These are phyloP conservation scores for Globisporangium spinosum DNA, from an alignment of 352 stramenopile species.

Conservation along the genomic window DNA sequence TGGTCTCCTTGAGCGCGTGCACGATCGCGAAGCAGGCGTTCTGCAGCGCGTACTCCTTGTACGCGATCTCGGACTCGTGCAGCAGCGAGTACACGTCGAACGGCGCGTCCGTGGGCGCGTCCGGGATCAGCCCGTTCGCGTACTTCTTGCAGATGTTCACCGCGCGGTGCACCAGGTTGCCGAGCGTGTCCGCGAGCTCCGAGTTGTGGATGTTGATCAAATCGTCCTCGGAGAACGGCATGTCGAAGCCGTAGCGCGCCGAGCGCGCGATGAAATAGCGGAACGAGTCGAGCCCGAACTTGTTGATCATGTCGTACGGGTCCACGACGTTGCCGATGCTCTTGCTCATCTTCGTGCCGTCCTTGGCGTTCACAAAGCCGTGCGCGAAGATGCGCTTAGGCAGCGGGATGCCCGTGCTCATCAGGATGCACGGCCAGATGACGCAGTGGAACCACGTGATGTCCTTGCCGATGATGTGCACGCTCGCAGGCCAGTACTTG, in stretches of 20 bases:
- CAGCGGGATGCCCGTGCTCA: conserved; percentile 93
- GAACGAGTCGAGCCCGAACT: conserved; percentile 95
- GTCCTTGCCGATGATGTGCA: conserved; percentile 96
- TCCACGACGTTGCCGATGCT: conserved; percentile 98
- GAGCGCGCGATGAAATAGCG: conserved; percentile 91
- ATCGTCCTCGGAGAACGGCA: conserved; percentile 90
- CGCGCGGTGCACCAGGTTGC: conserved; percentile 96
- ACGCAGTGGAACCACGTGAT: conserved; percentile 99
- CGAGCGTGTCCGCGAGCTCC: conserved; percentile 90
- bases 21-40: conserved; percentile 87
- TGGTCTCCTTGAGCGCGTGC: conserved; percentile 91
- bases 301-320: conserved; percentile 93
- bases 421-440: conserved; percentile 99
- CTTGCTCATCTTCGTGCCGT: conserved; percentile 99
- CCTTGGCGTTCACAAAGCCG: conserved; percentile 97
- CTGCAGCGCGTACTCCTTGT: conserved; percentile 92
- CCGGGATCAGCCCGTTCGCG: conserved; percentile 82
- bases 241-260: conserved; percentile 94
- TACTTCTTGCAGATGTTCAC: conserved; percentile 97
- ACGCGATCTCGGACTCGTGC: conserved; percentile 82
- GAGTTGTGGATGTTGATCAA: conserved; percentile 98
- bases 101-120: conserved; percentile 49
- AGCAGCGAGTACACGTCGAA: conserved; percentile 88
- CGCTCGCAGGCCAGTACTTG: conserved; percentile 79
- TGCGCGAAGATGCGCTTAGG: conserved; percentile 96